These are phyloP conservation scores for Cystoisospora suis DNA, from an alignment of 169 alveolate genomes.

Conservation along the genomic window DNA sequence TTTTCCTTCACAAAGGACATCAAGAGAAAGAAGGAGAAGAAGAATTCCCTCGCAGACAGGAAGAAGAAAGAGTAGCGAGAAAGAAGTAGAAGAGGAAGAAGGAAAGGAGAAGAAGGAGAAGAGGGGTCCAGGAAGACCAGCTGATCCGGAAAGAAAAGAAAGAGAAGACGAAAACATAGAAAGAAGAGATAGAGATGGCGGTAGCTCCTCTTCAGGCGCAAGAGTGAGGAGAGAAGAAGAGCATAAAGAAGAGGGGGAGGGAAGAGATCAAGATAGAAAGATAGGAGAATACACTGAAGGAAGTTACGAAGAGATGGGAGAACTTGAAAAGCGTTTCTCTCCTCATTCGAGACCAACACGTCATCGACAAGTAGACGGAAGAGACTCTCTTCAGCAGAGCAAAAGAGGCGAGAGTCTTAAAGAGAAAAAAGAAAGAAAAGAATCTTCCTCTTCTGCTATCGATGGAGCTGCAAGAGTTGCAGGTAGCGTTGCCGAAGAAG, in stretches of 20 bases:
- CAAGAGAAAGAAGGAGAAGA: background rate
- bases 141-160: background rate
- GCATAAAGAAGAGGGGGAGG: background rate
- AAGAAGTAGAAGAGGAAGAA: background rate
- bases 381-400: no score
- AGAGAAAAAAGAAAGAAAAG: no score
- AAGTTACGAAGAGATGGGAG: no score
- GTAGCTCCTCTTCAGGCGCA: background rate
- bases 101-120: background rate
- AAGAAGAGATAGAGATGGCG: background rate
- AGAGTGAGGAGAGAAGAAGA: background rate
- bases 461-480: no score
- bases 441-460: no score
- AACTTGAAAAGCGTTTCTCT: no score
- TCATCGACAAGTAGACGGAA: no score
- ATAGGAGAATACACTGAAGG: no score
- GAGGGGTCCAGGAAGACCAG: background rate
- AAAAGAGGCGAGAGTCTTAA: no score
- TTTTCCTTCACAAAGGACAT: background rate
- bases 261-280: background rate
- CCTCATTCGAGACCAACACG: no score
- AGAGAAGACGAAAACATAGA: background rate
- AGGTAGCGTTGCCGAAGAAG: no score
- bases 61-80: background rate
- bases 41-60: background rate